Conservation (phyloP, 1,284 basidiomycete genomes). For the Fomitiporia mediterranea region DNA sequence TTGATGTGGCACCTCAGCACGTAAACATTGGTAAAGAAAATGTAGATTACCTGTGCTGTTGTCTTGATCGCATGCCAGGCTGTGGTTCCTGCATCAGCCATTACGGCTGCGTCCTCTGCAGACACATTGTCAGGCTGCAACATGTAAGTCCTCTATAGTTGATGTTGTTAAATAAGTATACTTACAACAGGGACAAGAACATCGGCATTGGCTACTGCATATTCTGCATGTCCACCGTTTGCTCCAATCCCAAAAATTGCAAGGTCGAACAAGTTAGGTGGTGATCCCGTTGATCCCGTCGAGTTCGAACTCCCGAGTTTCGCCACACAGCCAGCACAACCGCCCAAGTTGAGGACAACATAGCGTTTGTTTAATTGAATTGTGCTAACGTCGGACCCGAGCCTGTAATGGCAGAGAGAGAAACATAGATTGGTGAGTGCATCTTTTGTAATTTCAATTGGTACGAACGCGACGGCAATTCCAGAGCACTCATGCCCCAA, state of each 20-base stretch:
- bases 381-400: neutral
- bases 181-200: constrained; percentile 7
- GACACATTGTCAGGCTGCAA: constrained; percentile 24
- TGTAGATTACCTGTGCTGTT: constrained; percentile 22
- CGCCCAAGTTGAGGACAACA: neutral
- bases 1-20: neutral
- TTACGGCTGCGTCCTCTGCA: constrained; percentile 26
- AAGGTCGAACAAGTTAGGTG: neutral
- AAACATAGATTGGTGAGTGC: neutral
- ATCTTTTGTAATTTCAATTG: neutral
- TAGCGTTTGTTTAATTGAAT: constrained; percentile 4
- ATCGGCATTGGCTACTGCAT: neutral
- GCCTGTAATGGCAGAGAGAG: neutral
- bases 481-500: constrained; percentile 29
- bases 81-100: constrained; percentile 27
- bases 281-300: neutral
- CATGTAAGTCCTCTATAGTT: neutral
- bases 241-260: constrained; percentile 6
- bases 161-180: neutral
- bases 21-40: neutral
- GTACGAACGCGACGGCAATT: constrained; percentile 23
- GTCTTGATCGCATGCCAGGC: constrained; percentile 27
- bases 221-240: constrained; percentile 10
- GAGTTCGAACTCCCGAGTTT: neutral
- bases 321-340: neutral